These are phyloP conservation scores for Austroboletus eburneus DNA, from an alignment of 768 basidiomycete species.

Conservation along the genomic window DNA sequence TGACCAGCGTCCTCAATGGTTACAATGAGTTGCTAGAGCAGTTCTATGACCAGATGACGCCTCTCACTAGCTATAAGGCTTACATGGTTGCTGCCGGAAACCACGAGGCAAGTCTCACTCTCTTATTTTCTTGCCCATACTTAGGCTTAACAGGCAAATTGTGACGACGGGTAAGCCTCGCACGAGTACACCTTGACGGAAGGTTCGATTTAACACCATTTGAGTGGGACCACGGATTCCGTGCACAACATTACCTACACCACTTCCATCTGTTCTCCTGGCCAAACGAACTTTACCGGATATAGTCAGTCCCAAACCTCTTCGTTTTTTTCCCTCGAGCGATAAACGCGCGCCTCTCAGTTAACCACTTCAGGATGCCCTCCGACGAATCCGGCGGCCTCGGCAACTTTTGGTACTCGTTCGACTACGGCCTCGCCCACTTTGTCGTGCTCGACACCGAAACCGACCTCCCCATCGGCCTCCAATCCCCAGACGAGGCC, in stretches of 20 bases:
- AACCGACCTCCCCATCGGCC: slow-evolving; percentile 23
- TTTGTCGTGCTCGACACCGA: slow-evolving; percentile 23
- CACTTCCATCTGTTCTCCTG: slow-evolving; percentile 24
- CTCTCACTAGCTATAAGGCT: slow-evolving; percentile 20
- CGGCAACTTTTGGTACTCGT: slow-evolving; percentile 31
- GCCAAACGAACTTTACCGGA: slow-evolving; percentile 26
- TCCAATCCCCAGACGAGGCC: slow-evolving; percentile 21
- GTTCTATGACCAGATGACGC: slow-evolving; percentile 26
- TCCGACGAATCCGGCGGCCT: slow-evolving; percentile 22
- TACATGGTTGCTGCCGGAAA: slow-evolving; percentile 28
- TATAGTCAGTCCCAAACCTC: slow-evolving; percentile 20
- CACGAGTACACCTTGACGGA: not conserved
- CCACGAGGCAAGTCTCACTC: slow-evolving; percentile 16
- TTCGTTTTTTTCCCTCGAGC: not conserved
- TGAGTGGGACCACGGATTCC: slow-evolving; percentile 21
- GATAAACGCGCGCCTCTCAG: slow-evolving; percentile 1
- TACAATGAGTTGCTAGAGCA: slow-evolving; percentile 25
- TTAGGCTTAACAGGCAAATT: slow-evolving; percentile 19
- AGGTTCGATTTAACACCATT: no score
- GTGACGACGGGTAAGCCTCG: slow-evolving; percentile 24
- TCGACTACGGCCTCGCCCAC: slow-evolving; percentile 28
- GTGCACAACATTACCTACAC: slow-evolving; percentile 25
- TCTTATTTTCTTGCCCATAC: not conserved
- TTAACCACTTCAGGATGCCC: slow-evolving; percentile 28
- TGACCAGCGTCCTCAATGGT: slow-evolving; percentile 22